Evolutionary conservation across 495 filamentous ascomycete species (phyloP).

Genomic region (Hypoxylon lenormandii): DNA sequence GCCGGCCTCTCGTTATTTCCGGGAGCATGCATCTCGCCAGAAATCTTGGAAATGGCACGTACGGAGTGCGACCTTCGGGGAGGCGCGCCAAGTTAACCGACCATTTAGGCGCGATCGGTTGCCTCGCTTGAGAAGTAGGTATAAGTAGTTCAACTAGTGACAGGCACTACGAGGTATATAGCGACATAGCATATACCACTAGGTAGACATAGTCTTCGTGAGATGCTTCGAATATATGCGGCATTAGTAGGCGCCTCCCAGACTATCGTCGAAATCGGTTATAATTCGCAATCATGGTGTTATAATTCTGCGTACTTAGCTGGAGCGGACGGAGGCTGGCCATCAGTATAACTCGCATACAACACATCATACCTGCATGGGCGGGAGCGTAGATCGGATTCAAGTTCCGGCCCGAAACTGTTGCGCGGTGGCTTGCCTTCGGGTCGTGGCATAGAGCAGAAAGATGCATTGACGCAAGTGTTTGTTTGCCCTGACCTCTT

Average conservation of each 20-base stretch:
- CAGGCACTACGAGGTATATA: not conserved
- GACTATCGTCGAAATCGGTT: conserved; percentile 7
- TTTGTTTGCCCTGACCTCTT: conserved; percentile 13
- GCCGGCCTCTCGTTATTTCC: conserved; percentile 23
- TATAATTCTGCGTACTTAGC: conserved; percentile 25
- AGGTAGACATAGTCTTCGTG: conserved; percentile 6
- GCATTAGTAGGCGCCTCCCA: not conserved
- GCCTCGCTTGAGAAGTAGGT: too few relatives aligned
- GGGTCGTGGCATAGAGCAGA: conserved; percentile 27
- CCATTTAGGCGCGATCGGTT: too few relatives aligned
- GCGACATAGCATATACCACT: conserved; percentile 7
- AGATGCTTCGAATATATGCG: conserved; percentile 6
- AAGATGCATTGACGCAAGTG: conserved; percentile 30
- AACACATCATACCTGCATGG: conserved; percentile 41
- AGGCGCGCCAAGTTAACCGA: conserved; percentile 4
- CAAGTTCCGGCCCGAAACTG: conserved; percentile 36
- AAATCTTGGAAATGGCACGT: conserved; percentile 7
- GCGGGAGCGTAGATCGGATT: conserved; percentile 41
- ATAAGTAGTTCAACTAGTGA: not conserved
- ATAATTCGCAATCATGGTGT: conserved; percentile 18
- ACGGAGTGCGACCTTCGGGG: conserved; percentile 28
- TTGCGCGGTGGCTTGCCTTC: conserved; percentile 26
- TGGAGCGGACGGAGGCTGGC: conserved; percentile 27
- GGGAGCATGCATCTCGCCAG: conserved; percentile 19
- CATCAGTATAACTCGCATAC: conserved; percentile 27